Conservation (phyloP, 2,329 filamentous ascomycete genomes). For the Aureobasidium mangrovei region DNA sequence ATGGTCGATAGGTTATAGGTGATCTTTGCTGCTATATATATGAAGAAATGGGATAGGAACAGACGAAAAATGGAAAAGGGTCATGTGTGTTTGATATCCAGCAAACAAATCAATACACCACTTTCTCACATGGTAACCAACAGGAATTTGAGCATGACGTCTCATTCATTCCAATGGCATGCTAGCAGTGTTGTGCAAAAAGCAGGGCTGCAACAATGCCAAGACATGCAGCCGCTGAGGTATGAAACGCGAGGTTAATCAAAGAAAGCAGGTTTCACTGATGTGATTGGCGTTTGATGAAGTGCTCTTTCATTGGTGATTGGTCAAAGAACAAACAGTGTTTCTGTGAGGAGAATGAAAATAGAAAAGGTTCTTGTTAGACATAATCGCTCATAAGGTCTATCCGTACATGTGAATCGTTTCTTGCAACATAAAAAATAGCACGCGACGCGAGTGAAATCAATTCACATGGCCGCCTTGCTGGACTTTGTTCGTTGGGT, state of each 20-base stretch:
- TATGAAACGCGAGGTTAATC: slow-evolving; percentile 10
- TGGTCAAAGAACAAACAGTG: neutral
- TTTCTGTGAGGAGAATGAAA: neutral
- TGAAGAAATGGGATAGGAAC: neutral
- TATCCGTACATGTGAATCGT: slow-evolving; percentile 8
- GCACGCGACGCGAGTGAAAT: neutral
- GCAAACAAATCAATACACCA: neutral
- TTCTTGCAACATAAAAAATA: neutral
- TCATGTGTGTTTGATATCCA: neutral
- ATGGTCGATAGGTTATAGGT: neutral
- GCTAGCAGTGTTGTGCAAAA: slow-evolving; percentile 4
- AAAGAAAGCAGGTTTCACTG: slow-evolving; percentile 1
- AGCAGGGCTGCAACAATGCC: slow-evolving; percentile 10
- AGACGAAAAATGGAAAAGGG: neutral
- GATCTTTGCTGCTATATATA: too few relatives aligned
- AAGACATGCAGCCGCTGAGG: slow-evolving; percentile 12
- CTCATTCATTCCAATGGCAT: slow-evolving; percentile 10
- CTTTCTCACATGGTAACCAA: neutral
- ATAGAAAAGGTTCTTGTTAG: neutral
- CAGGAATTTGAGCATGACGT: slow-evolving; percentile 13
- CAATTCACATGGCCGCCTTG: slow-evolving; percentile 1
- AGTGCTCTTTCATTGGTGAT: neutral
- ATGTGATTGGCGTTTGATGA: neutral
- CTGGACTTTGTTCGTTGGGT: neutral
- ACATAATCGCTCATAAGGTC: neutral